Evolutionary conservation across 495 filamentous ascomycete genomes (phyloP).

Genomic region (Podospora australis): DNA sequence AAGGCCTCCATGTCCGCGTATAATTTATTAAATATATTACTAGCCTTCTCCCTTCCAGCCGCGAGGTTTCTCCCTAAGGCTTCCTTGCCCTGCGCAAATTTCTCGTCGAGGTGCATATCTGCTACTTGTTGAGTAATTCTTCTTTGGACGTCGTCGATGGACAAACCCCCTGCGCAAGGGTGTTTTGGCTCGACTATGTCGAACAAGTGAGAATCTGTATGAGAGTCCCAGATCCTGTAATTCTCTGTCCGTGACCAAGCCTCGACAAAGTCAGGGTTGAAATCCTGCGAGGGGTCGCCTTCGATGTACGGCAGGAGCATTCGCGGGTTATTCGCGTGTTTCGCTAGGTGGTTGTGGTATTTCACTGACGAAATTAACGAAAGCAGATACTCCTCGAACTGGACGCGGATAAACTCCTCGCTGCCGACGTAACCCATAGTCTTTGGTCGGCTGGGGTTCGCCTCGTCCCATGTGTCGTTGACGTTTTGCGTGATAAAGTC

Average conservation of each 20-base stretch:
- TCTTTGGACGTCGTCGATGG: slow-evolving; percentile 90
- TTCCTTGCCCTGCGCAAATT: slow-evolving; percentile 69
- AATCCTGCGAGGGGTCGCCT: slow-evolving; percentile 80
- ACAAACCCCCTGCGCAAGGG: slow-evolving; percentile 88
- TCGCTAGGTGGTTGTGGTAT: slow-evolving; percentile 71
- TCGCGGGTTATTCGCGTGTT: slow-evolving; percentile 52
- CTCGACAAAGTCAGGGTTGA: slow-evolving; percentile 67
- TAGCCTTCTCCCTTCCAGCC: slow-evolving; percentile 79
- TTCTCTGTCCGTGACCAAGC: slow-evolving; percentile 84
- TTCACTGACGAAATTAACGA: slow-evolving; percentile 84
- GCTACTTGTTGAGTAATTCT: slow-evolving; percentile 81
- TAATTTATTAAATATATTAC: slow-evolving; percentile 72
- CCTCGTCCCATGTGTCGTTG: slow-evolving; percentile 92
- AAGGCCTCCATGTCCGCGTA: slow-evolving; percentile 85
- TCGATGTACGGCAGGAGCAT: slow-evolving; percentile 61
- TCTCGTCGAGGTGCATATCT: slow-evolving; percentile 83
- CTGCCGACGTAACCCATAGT: slow-evolving; percentile 94
- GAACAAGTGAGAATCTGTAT: slow-evolving; percentile 78
- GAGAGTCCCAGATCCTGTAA: slow-evolving; percentile 69
- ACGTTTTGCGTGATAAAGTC: slow-evolving; percentile 90
- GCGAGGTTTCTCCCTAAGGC: slow-evolving; percentile 70
- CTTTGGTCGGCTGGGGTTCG: slow-evolving; percentile 79
- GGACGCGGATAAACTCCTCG: slow-evolving; percentile 94
- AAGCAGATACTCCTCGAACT: slow-evolving; percentile 95
- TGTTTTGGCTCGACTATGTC: slow-evolving; percentile 90